Evolutionary conservation across 495 filamentous ascomycete species (phyloP), one percentile per base, ranked within the genome.

Genomic region (Staphylotrichum longicolle): DNA sequence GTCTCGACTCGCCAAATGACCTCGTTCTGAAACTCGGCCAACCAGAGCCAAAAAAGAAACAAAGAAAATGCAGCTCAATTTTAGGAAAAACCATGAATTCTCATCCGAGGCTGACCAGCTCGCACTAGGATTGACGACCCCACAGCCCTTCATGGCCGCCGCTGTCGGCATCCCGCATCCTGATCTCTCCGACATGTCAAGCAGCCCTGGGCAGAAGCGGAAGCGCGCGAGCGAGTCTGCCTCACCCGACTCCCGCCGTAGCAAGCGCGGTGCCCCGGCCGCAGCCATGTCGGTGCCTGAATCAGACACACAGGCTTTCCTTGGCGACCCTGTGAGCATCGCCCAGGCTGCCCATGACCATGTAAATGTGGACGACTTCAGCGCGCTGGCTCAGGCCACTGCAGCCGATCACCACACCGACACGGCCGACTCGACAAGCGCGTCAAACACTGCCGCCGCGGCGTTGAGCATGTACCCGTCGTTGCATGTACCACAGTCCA

Each of bases 401-500:
- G 74, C 68, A 7, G 74, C 65, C 11, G 78, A 82, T 27, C 72
- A 79, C 32, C 72, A 79, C 61, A 74, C 76, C 45, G 80, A 78
- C 37, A 62, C 72, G 15, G 64, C 78, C 14, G 79, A 82, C 54
- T 73, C 78, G 53, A 70, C 75, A 49, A 79, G 77, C 54, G 79
- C 77, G 48, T 83, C 85, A n/a, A 88, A 83, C 52, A 88, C 87
- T 35, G 86, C 86, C 30, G 87, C 87, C 15, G 88, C 87, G n/a
- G 83, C 87, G 34, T 77, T 85, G 35, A 86, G 85, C 50, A 80
- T 84, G 67, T 88, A 86, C 69, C 85, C 84, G 20, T 82, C 82
- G 15, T 82, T 91, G 66, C 89, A 85, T 54, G 82, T 90, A 7
- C 88, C 88, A 4, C 86, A 86, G 66, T 75, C 85, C 4, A 91